Percentiles rank a stretch among this genome's conserved stretches.
Evolutionary conservation across 2,329 filamentous ascomycete species (phyloP).

Genomic region (Pseudogymnoascus sp.): DNA sequence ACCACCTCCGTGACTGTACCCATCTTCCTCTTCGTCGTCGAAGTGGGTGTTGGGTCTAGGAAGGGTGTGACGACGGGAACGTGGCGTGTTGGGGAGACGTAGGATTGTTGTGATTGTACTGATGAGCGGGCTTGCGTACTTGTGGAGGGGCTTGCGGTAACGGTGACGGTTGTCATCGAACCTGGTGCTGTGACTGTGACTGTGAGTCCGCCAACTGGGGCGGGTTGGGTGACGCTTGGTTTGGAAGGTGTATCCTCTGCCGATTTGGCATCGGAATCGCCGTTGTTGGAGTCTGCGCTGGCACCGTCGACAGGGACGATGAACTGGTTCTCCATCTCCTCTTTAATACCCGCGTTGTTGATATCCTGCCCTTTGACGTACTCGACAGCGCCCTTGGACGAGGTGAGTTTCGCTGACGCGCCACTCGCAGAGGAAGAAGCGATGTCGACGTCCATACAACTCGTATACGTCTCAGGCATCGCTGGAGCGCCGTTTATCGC

Average conservation of each 20-base stretch:
- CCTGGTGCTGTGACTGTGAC: slow-evolving; percentile 1
- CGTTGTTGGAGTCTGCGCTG: not conserved
- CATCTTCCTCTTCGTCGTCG: not conserved
- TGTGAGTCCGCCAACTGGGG: not conserved
- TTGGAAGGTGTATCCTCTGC: not conserved
- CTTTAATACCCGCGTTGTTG: not conserved
- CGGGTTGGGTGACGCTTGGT: not conserved
- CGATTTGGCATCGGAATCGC: not conserved
- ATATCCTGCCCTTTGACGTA: not conserved
- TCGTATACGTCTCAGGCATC: slow-evolving; percentile 49
- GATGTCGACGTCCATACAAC: slow-evolving; percentile 42
- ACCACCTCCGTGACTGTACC: not conserved
- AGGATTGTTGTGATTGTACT: not conserved
- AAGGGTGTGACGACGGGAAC: not conserved
- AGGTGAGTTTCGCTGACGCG: not conserved
- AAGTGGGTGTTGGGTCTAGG: not conserved
- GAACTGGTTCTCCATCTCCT: not conserved
- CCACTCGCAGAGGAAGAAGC: not conserved
- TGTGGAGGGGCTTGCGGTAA: not conserved
- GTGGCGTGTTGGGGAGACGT: not conserved
- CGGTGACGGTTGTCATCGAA: not conserved
- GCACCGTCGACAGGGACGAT: not conserved
- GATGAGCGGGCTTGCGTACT: not conserved
- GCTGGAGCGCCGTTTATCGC: slow-evolving; percentile 27
- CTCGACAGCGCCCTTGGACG: not conserved